Base-by-base conservation (phyloP, 192 early-diverging fungal genomes). In the Rhizophagus sp. region DNA sequence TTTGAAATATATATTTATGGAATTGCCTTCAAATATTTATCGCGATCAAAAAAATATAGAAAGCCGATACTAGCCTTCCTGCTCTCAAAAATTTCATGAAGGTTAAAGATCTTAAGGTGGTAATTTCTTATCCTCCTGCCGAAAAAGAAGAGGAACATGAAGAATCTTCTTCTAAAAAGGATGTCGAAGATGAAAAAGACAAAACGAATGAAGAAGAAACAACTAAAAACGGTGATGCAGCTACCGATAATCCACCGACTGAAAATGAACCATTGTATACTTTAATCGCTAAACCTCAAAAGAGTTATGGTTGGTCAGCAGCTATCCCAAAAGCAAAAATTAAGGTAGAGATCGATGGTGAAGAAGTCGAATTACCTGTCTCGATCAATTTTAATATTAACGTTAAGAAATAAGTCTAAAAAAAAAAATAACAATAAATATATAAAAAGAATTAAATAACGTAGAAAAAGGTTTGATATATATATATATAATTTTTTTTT, bases 351-450 rank as follows among this genome's bases (percentile, higher is more conserved):
- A 79, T 79, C 9, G 78, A 79, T 41, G 78, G 50, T 4, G 71
- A 79, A 30, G 67, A 69, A 62, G 78, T 79, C 9, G 78, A 79
- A 71, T 72, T 79, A 27, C 69, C 78, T 9, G 78, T 71, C 27
- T 72, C 78, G 22, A 71, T 79, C 47, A 79, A 34, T 71, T 25
- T 79, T 6, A 79, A 79, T 79, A 41, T 79, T n/a, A 70, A 39
- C 57, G 78, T 79, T 47, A 71, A 69, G 50, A 69, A 79, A 67
- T 71, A 71, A 67, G 27, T 33, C 19, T 62, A 62, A 24, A 62
- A 24, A 62, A 62, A 62, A 24, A 24, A 62, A 36, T 36, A 44
- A 44, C 7, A 44, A 44, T 10, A 44, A 44, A 44, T 44, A 44
- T 4, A 36, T 36, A 36, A 36, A 44, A 44, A 44, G 41, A 44